Conservation (phyloP, 2,329 filamentous ascomycete species). For the Periconia sp. region DNA sequence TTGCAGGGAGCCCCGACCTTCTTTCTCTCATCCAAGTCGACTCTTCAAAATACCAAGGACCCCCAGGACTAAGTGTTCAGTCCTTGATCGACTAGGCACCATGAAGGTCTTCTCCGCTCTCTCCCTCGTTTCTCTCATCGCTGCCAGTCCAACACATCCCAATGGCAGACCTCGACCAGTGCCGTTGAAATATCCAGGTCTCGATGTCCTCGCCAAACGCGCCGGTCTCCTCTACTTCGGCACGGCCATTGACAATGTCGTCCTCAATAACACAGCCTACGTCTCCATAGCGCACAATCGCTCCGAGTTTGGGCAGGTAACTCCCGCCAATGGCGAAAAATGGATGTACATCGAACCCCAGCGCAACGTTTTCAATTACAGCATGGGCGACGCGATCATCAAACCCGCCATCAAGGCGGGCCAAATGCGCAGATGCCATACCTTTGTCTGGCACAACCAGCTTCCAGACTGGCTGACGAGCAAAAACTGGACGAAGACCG, state of each 20-base stretch:
- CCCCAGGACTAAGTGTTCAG: no score
- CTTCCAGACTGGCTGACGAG: conserved; percentile 60
- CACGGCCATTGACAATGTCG: conserved; percentile 64
- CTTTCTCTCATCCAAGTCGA: conserved; percentile 1
- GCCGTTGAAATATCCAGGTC: conserved; percentile 31
- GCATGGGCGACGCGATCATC: conserved; percentile 59
- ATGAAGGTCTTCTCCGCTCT: conserved; percentile 34
- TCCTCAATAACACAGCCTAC: conserved; percentile 59
- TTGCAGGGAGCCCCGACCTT: background rate
- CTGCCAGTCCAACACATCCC: conserved; percentile 23
- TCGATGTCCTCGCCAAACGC: conserved; percentile 61
- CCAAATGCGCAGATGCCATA: conserved; percentile 68
- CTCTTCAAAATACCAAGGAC: background rate
- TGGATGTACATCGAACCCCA: conserved; percentile 68
- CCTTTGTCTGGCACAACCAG: conserved; percentile 61
- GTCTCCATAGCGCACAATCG: conserved; percentile 60
- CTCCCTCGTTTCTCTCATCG: conserved; percentile 21
- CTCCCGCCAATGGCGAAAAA: conserved; percentile 68
- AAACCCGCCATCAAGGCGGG: conserved; percentile 47
- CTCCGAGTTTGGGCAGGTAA: conserved; percentile 68
- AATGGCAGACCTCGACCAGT: conserved; percentile 19
- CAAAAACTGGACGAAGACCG: conserved; percentile 63
- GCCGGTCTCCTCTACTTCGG: conserved; percentile 63
- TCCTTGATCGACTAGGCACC: no score
- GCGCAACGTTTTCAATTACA: conserved; percentile 64